Evolutionary conservation across 768 basidiomycete genomes (phyloP), one percentile per base, ranked within the genome.

Genomic region (Rhodotorula sphaerocarpa): DNA sequence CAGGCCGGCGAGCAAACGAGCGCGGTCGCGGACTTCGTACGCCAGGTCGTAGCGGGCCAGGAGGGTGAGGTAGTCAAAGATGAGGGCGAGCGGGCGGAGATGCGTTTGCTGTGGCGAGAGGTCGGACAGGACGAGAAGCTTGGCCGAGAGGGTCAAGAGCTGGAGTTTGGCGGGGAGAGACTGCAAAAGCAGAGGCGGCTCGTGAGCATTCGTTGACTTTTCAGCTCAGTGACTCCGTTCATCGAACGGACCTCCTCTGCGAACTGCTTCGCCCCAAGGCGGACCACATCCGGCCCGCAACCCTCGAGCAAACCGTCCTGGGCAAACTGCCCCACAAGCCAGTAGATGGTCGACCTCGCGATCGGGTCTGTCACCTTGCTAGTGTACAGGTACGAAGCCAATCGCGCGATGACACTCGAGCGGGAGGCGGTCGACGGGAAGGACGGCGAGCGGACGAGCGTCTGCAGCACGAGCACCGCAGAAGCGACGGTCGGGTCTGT

Each of bases 291-390:
- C 1, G 93, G 89, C 85, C 88, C 88, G 88, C 92, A 34, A 80
- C 79, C 7, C 79, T 56, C 62, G 20, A 66, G 12, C 33, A 62
- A 5, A 10, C 56, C 59, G 31, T 61, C 63, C 14, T 79, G 79
- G 23, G 86, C 82, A 72, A 89, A 89, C 74, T 95, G 90, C 0
- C 93, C 92, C 0, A 90, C 90, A 1, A 96, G 82, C 90, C 93
- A 95, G 30, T 90, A 77, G 2, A 96, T 84, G 69, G 87, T 90
- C 0, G 92, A 90, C 34, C 88, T 79, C 2, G 92, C 90, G 0
- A n/a, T 27, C 27, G 63, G 50, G 46, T 61, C 55, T 12, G 28
- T 31, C n/a, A 70, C 57, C 25, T 45, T 55, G 12, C 52, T 59
- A 11, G 50, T 20, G 2, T 43, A 43, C 12, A 72, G 50, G 23